Evolutionary conservation across 148 eudicot species (phyloP), one percentile per base, ranked within the genome.

Genomic region (Vaccinium darrowii): DNA sequence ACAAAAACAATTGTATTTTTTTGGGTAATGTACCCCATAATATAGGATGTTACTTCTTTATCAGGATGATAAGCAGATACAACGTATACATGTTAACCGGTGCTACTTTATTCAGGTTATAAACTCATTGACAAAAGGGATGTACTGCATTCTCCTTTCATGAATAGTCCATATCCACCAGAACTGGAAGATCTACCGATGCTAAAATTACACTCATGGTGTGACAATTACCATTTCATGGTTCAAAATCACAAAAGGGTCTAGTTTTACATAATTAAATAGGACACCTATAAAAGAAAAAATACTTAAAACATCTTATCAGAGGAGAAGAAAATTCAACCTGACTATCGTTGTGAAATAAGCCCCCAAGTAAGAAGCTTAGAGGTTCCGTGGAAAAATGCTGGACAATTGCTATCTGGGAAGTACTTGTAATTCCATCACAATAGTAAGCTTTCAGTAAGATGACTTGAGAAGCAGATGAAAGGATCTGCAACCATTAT

Each of bases 341-440:
- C 98, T 95, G 87, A 49, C 65, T 79, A 83, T 90, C 92, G 82
- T 84, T 92, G 77, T 82, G 76, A 85, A 88, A 82, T 77, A 87
- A 84, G 56, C 88, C 89, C 83, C 86, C 82, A 79, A 94, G 93
- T 82, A 87, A 33, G 86, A 90, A 87, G 85, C 95, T 93, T 84
- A 94, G 86, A 84, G 94, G 94, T 90, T 93, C 95, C 75, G 76
- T 76, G 43, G 85, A 88, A 85, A 92, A 88, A 85, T 94, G 99
- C 84, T 89, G 97, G 85, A 86, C 88, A 88, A 94, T 87, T 83
- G 97, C 94, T 77, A 93, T 90, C 99, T 96, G 89, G 79, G 74
- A 78, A 71, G 56, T 76, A 82, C 18, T 83, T 71, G 78, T 63
- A 67, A 56, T 81, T 69, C 65, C 62, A 86, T 49, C 72, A 86